phyloP scores from a whole-genome alignment of 2,329 filamentous ascomycete genomes.

The Huntiella omanensis region DNA sequence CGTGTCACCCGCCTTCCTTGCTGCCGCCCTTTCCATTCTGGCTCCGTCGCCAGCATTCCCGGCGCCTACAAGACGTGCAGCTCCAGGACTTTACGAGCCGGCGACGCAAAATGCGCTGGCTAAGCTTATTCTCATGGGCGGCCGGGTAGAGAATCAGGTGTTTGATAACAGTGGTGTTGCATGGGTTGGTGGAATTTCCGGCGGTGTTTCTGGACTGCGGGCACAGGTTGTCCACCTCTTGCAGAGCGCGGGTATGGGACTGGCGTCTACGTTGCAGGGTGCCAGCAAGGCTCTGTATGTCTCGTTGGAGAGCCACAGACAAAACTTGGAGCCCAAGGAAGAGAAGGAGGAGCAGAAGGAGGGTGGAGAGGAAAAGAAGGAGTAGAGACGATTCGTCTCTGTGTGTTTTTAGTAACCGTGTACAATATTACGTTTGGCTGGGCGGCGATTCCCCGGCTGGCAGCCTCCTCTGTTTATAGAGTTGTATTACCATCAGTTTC shows the following conservation, averaged over 20 bases:
- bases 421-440: no score
- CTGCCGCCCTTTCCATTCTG: conserved; percentile 61
- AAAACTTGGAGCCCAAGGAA: conserved; percentile 51
- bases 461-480: no score
- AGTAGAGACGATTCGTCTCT: background rate
- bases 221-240: conserved; percentile 67
- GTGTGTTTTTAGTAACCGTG: no score
- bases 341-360: conserved; percentile 23
- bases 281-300: conserved; percentile 69
- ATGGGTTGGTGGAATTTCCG: conserved; percentile 55
- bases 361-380: conserved; percentile 11
- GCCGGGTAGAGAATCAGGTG: conserved; percentile 66
- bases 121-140: conserved; percentile 75
- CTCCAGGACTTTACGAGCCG: conserved; percentile 64
- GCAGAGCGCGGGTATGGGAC: conserved; percentile 56
- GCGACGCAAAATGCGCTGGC: conserved; percentile 62
- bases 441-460: no score
- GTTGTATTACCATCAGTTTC: no score
- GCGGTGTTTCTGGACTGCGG: conserved; percentile 62
- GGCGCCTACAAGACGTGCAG: conserved; percentile 55
- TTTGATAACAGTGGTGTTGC: conserved; percentile 55
- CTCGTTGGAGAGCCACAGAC: conserved; percentile 65
- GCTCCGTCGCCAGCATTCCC: conserved; percentile 57
- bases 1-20: conserved; percentile 69
- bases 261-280: conserved; percentile 64